Base-by-base conservation (phyloP, 192 early-diverging fungal species). In the Tieghemiomyces parasiticus region DNA sequence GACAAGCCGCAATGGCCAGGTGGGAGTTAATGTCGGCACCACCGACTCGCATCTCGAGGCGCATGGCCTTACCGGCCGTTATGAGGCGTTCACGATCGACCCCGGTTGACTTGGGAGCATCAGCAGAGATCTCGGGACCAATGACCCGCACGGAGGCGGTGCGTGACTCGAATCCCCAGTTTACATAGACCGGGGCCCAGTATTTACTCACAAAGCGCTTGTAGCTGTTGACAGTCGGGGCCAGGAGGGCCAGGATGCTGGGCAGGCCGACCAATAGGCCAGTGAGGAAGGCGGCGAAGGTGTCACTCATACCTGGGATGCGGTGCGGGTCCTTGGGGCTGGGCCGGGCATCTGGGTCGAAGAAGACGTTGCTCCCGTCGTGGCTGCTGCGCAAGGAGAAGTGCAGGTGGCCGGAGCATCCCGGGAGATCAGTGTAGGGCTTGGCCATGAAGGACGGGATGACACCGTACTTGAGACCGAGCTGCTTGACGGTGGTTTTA, bases 361-460 rank as follows among this genome's bases (percentile, higher is more conserved):
- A 75, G 71, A 86, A 86, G 0, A 71, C 65, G 61, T 84, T 84
- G 6, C 65, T 47, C 20, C 74, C 74, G 4, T 70, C 60, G 4
- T 50, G 59, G 12, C 68, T 54, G 61, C 78, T 63, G n/a, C 68
- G 71, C 44, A 89, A 60, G 34, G 74, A 78, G 63, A 91, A 80
- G 71, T 91, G 89, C 14, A 84, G 66, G 65, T 91, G 89, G 14
- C 89, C 89, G 25, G 84, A 87, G 61, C 85, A 88, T 3, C 89
- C 89, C 2, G 89, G 89, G 25, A 84, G 65, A 35, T 81, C 71
- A 0, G 60, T 46, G 60, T 82, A 78, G 1, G 89, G 89, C 58
- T 91, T 91, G 3, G 89, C 89, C 89, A 91, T 91, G 72, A 91
- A 91, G 13, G 77, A 81, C 10, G 89, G 68, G 67, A 87, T 83